Conservation (phyloP, 805 yeast species). For the Candida ipomoeae region DNA sequence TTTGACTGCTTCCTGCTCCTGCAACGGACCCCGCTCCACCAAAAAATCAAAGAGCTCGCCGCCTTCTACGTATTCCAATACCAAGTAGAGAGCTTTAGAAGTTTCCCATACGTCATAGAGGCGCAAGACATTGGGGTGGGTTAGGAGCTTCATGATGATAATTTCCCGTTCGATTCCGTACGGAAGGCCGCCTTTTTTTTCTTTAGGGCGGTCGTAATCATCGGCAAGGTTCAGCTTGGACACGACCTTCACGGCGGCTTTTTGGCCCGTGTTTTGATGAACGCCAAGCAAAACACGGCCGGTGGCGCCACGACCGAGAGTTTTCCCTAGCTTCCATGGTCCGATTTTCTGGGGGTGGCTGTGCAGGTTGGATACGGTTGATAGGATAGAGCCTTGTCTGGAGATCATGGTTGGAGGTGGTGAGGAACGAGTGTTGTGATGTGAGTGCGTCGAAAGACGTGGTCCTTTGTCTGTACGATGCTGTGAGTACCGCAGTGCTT, state of each 20-base stretch:
- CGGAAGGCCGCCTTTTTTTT: constrained; percentile 53
- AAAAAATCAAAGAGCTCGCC: constrained; percentile 78
- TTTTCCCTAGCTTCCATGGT: constrained; percentile 78
- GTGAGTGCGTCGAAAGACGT: constrained; percentile 1
- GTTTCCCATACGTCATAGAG: constrained; percentile 98
- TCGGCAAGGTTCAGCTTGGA: constrained; percentile 55
- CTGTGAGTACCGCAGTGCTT: neutral
- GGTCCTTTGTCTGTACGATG: neutral
- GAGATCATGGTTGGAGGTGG: constrained; percentile 23
- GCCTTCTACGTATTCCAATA: constrained; percentile 82
- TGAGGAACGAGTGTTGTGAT: neutral
- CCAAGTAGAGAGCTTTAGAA: constrained; percentile 77
- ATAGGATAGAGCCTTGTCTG: constrained; percentile 58
- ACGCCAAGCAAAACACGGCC: constrained; percentile 76
- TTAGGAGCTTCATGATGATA: constrained; percentile 91
- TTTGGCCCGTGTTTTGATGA: constrained; percentile 62
- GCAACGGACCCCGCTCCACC: constrained; percentile 65
- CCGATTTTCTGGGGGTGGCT: constrained; percentile 57
- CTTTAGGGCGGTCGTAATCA: constrained; percentile 25
- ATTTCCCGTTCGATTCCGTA: constrained; percentile 97
- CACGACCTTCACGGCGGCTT: constrained; percentile 81
- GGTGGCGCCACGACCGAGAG: constrained; percentile 79
- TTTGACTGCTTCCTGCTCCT: constrained; percentile 69
- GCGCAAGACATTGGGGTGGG: constrained; percentile 91
- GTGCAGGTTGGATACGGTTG: constrained; percentile 46